Percentiles rank a stretch among this genome's conserved stretches.
These are phyloP conservation scores for Botrytis sinoallii DNA, from an alignment of 2,329 filamentous ascomycete species.

Conservation along the genomic window DNA sequence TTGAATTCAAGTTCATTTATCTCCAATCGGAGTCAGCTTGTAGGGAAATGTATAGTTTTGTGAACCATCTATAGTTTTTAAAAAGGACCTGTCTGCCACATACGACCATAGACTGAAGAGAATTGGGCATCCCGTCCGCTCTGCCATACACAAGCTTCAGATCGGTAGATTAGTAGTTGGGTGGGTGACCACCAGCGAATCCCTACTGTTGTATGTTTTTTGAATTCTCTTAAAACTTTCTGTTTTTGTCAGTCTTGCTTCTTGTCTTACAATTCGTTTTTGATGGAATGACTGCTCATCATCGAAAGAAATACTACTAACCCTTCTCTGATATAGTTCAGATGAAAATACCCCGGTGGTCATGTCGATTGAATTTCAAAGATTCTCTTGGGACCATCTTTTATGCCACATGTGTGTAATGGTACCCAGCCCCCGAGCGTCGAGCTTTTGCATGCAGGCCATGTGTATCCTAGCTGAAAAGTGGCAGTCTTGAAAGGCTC, in stretches of 20 bases:
- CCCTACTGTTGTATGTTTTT: neutral
- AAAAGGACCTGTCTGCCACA: rapidly evolving
- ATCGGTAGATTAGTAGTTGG: neutral
- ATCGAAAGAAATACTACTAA: neutral
- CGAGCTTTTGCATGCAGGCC: neutral
- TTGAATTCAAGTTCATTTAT: neutral
- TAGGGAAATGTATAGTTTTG: rapidly evolving
- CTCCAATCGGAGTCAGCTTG: rapidly evolving
- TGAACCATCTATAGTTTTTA: neutral
- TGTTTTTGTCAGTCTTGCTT: neutral
- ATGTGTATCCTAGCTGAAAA: neutral
- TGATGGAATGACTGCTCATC: neutral
- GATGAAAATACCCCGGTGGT: neutral
- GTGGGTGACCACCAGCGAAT: neutral
- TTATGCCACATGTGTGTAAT: neutral
- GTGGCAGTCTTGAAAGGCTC: neutral
- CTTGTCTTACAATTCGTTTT: neutral
- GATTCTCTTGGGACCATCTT: neutral
- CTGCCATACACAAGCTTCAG: neutral
- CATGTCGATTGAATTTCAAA: neutral
- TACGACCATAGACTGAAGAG: neutral
- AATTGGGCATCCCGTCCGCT: neutral
- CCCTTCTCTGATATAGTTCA: rapidly evolving
- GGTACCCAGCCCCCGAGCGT: no score
- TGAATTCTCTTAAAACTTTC: neutral